phyloP scores from a whole-genome alignment of 495 filamentous ascomycete genomes.

The Elasticomyces elasticus region DNA sequence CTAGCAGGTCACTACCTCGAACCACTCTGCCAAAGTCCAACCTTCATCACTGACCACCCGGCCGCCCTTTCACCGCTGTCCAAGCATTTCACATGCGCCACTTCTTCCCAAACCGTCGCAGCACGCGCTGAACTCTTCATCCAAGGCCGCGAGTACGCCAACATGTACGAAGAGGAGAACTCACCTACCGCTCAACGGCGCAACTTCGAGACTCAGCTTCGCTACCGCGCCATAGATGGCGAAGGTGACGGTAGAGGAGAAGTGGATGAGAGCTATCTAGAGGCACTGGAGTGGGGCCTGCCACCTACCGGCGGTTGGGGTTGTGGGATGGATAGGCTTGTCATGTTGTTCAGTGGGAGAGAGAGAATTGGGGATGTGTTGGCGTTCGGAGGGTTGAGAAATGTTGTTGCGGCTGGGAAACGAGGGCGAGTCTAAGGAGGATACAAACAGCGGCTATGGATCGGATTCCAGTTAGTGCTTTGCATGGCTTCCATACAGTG shows the following conservation, averaged over 20 bases:
- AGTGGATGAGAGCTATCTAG: slow-evolving; percentile 75
- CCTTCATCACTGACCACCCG: slow-evolving; percentile 86
- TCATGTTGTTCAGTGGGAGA: slow-evolving; percentile 75
- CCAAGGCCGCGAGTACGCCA: slow-evolving; percentile 67
- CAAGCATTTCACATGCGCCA: slow-evolving; percentile 63
- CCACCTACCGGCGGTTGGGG: slow-evolving; percentile 96
- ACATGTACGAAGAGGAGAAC: slow-evolving; percentile 98
- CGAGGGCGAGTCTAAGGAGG: not conserved
- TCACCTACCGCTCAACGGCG: slow-evolving; percentile 74
- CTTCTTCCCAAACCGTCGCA: slow-evolving; percentile 57
- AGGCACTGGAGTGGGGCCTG: slow-evolving; percentile 74
- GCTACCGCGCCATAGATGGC: slow-evolving; percentile 25
- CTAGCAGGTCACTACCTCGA: slow-evolving; percentile 73
- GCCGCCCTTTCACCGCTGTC: slow-evolving; percentile 84
- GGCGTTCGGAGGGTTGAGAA: slow-evolving; percentile 75
- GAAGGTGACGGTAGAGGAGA: slow-evolving; percentile 26
- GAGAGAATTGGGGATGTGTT: slow-evolving; percentile 72
- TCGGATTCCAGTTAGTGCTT: too few species aligned
- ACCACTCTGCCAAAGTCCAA: slow-evolving; percentile 54
- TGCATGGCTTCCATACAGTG: too few species aligned
- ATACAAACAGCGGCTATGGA: too few species aligned
- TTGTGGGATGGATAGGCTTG: slow-evolving; percentile 77
- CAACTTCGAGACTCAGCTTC: slow-evolving; percentile 63
- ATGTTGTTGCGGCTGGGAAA: slow-evolving; percentile 41
- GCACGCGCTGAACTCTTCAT: slow-evolving; percentile 87